A percentile compares a stretch with the other conserved stretches of the same genome.
phyloP scores from a whole-genome alignment of 2,329 filamentous ascomycete genomes.

The Ascochyta koolunga region DNA sequence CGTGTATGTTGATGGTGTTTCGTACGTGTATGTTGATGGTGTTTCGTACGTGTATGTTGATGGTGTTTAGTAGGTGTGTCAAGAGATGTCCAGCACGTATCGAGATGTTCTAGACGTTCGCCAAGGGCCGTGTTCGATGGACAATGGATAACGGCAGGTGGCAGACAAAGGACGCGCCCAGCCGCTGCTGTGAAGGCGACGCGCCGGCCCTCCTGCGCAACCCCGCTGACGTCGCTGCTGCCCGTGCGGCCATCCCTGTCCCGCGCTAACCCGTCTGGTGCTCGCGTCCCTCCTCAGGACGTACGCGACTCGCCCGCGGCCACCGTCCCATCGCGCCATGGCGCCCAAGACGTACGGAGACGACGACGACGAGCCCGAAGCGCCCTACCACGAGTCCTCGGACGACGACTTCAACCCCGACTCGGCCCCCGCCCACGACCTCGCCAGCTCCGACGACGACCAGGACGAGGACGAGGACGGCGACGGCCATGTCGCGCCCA shows the following conservation, averaged over 20 bases:
- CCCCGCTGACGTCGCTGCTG: slow-evolving; percentile 35
- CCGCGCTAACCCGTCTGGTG: slow-evolving; percentile 14
- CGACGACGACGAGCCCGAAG: slow-evolving; percentile 35
- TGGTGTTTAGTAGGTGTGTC: too few relatives aligned
- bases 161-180: slow-evolving; percentile 3
- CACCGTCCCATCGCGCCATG: slow-evolving; percentile 23
- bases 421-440: slow-evolving; percentile 56
- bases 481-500: slow-evolving; percentile 25
- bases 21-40: too few relatives aligned
- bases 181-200: slow-evolving; percentile 36
- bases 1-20: background rate
- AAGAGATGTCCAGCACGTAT: too few relatives aligned
- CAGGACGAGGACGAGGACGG: slow-evolving; percentile 44
- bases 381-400: slow-evolving; percentile 67
- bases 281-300: slow-evolving; percentile 27
- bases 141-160: slow-evolving; percentile 5
- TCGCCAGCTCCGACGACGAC: slow-evolving; percentile 57
- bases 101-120: too few relatives aligned
- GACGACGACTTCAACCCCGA: slow-evolving; percentile 77
- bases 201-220: slow-evolving; percentile 20
- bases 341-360: slow-evolving; percentile 38
- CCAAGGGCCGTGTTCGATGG: too few relatives aligned
- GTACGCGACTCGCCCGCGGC: slow-evolving; percentile 11
- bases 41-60: too few relatives aligned
- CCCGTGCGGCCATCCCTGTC: slow-evolving; percentile 15